Base-by-base conservation (phyloP, 2,329 filamentous ascomycete species). In the Sphaerulina musiva region DNA sequence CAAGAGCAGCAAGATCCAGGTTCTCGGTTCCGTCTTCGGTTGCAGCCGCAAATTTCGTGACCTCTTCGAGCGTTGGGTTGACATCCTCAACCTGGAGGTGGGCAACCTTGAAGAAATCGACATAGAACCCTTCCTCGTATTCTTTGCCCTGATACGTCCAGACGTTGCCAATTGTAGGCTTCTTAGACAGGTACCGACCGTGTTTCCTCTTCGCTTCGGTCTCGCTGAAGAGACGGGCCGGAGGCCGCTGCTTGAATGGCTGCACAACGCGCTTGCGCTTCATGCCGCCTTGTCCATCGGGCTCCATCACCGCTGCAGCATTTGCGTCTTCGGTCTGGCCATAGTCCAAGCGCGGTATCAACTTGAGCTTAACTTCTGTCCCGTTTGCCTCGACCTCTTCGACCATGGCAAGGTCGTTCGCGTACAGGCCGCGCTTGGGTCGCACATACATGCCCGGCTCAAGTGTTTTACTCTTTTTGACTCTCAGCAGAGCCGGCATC, bases 401-500 rank as follows among this genome's bases (percentile, higher is more conserved):
- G 38, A 98, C 87, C 70, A 95, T 89, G 4, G 89, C 93, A 63
- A 98, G 76, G 77, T 98, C 93, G 17, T 88, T 88, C 40, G 83
- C 82, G 72, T 98, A 95, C 68, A 91, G 87, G 43, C 85, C 80
- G 51, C 88, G 82, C 69, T 84, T 85, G 32, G 57, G 59, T 59
- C 93, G 89, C 48, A 97, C 92, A 80, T 93, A 98, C 38, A 89
- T 89, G 59, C 92, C 92, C 8, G 86, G 87, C 63, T 93, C 84
- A 34, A 98, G 77, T 26, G 84, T 84, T 46, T 90, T 87, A 2
- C 87, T 92, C 74, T 95, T 95, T 57, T 83, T 85, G 29, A 95
- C 89, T 48, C 90, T 84, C 14, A 98, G 78, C n/a, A 98, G 80
- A 72, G 97, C 93, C 1, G 93, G 92, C 85, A 96, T 95, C 72